Percentiles rank a stretch among this genome's conserved stretches.
Conservation (phyloP, 805 yeast species). For the Metschnikowia lochheadii region DNA sequence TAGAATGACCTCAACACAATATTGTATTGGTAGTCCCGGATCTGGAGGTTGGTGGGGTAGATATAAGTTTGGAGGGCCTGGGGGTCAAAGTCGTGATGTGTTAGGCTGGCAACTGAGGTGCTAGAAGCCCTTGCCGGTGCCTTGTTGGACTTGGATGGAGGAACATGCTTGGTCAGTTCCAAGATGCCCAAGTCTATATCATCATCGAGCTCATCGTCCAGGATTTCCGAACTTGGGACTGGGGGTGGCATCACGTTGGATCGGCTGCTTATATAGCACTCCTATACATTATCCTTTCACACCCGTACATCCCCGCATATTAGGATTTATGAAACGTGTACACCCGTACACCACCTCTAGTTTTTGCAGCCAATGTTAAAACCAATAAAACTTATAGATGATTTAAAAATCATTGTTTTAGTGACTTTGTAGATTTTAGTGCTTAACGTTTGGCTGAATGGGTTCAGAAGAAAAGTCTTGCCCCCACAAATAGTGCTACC, state of each 20-base stretch:
- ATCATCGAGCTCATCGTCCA: slow-evolving; percentile 13
- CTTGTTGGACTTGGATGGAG: background rate
- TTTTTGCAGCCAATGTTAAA: too few relatives aligned
- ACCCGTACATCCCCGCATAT: background rate
- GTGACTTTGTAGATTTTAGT: too few relatives aligned
- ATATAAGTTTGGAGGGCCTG: slow-evolving; percentile 43
- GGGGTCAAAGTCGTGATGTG: slow-evolving; percentile 10
- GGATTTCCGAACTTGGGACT: background rate
- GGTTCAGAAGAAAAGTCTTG: too few relatives aligned
- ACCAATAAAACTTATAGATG: too few relatives aligned
- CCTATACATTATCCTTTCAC: background rate
- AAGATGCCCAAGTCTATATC: slow-evolving; percentile 13
- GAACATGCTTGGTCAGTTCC: background rate
- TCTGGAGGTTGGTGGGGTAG: slow-evolving; percentile 81
- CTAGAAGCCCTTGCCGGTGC: background rate
- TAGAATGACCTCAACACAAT: slow-evolving; percentile 71
- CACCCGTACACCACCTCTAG: too few relatives aligned
- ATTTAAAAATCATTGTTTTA: too few relatives aligned
- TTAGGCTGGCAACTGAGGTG: background rate
- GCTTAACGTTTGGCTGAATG: too few relatives aligned
- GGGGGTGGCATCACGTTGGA: background rate
- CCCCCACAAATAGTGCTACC: too few relatives aligned
- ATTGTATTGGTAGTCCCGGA: slow-evolving; percentile 84
- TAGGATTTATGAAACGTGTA: too few relatives aligned
- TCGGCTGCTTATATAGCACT: background rate